Evolutionary conservation across 768 basidiomycete species (phyloP), one percentile per base, ranked within the genome.

Genomic region (Tubosaeta sp.): DNA sequence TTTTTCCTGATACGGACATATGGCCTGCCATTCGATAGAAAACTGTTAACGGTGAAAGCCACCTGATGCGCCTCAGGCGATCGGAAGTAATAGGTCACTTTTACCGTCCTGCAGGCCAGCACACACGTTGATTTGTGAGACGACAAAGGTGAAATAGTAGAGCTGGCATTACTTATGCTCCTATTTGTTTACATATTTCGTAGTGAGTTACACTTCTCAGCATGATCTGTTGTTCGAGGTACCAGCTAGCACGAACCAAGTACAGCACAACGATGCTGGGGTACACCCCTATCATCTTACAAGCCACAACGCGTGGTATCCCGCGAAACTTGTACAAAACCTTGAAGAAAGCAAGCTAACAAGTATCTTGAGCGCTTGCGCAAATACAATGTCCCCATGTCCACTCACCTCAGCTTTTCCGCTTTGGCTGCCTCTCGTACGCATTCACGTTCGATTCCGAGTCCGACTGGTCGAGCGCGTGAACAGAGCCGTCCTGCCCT

Each of bases 391-490:
- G 13, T 9, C 9, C 1, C 12, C 31, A 36, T n/a, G 18, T 22
- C n/a, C 9, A 34, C 54, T 31, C 43, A 44, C 60, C 48, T 42
- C 52, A 59, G n/a, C 30, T 30, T 30, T 50, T 60, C 44, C 51
- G 48, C 62, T 72, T 57, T 45, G 66, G 41, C 64, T 71, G 55
- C 25, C 58, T 69, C 60, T 83, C 81, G 54, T 83, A 83, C 0
- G 78, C 78, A 58, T 83, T 83, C 19, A 63, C 63, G 32, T 73
- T 69, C 18, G 65, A 48, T 16, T 53, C 59, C 14, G 58, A 54
- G 8, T 49, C 55, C 6, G 46, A 53, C 4, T 51, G 47, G 31
- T 51, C 35, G 11, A 54, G 53, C 44, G 60, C 57, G 22, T 69
- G 62, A 11, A 68, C 40, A 19, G 43, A 47, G 4, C 46, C 50